A percentile compares a stretch with the other conserved stretches of the same genome.
These are phyloP conservation scores for Aspergillus quadricinctus DNA, from an alignment of 2,329 filamentous ascomycete genomes.

Conservation along the genomic window DNA sequence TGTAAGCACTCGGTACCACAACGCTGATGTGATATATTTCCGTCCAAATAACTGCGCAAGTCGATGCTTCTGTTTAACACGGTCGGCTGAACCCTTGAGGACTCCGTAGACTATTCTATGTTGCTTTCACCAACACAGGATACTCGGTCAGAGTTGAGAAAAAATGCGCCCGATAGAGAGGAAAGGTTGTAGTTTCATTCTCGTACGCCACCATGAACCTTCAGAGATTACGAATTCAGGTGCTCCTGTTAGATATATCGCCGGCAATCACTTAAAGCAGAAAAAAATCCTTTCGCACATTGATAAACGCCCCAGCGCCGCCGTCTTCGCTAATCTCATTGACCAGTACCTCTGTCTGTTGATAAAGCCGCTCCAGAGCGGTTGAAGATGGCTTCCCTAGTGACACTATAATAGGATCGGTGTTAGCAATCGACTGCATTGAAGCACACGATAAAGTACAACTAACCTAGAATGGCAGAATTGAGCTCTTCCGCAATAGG, in stretches of 20 bases:
- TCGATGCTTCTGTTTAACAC: not conserved
- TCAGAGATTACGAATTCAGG: not conserved
- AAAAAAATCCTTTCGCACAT: conserved; percentile 53
- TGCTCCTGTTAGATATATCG: conserved; percentile 2
- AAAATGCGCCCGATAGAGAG: not conserved
- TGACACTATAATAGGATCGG: conserved; percentile 59
- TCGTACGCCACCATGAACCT: not conserved
- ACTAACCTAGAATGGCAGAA: conserved; percentile 79
- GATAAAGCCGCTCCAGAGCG: conserved; percentile 77
- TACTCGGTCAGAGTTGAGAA: too few relatives aligned
- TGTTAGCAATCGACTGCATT: conserved; percentile 4
- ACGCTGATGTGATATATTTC: not conserved
- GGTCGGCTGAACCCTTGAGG: not conserved
- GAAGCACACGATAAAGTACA: not conserved
- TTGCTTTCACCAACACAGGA: too few relatives aligned
- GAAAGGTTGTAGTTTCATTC: not conserved
- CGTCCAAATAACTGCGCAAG: not conserved
- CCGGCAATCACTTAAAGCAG: conserved; percentile 19
- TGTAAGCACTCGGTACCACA: not conserved
- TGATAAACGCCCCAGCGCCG: conserved; percentile 78
- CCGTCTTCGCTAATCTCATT: conserved; percentile 76
- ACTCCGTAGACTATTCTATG: not conserved
- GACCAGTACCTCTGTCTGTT: conserved; percentile 82
- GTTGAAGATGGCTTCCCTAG: conserved; percentile 85
- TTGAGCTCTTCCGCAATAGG: conserved; percentile 90